These are phyloP conservation scores for Chlorencoelia australis DNA, from an alignment of 2,329 filamentous ascomycete genomes.

Conservation along the genomic window DNA sequence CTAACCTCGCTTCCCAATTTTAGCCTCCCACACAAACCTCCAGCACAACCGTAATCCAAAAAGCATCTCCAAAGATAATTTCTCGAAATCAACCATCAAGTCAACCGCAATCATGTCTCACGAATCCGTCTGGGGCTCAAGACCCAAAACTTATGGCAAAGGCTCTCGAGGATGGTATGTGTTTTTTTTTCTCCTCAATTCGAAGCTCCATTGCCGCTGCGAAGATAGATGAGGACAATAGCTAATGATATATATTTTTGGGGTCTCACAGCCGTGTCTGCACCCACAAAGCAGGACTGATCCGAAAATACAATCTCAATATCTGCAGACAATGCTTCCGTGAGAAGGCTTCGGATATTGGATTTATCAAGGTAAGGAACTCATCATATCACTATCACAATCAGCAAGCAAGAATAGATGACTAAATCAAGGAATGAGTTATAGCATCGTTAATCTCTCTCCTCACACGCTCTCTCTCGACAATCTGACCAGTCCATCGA, in stretches of 20 bases:
- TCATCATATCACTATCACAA: background rate
- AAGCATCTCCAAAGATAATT: too few species aligned
- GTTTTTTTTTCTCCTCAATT: too few species aligned
- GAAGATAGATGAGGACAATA: too few species aligned
- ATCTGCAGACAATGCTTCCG: conserved; percentile 74
- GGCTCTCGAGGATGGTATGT: conserved; percentile 87
- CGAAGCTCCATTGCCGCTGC: too few species aligned
- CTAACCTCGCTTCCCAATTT: too few species aligned
- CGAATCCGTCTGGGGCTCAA: conserved; percentile 99
- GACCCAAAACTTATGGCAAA: conserved; percentile 95
- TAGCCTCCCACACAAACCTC: too few species aligned
- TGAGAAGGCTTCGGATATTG: conserved; percentile 63
- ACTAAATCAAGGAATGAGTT: conserved; percentile 4
- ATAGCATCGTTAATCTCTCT: conserved; percentile 22
- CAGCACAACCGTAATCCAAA: too few species aligned
- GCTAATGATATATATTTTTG: too few species aligned
- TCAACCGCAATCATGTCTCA: conserved; percentile 76
- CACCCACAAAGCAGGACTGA: conserved; percentile 97
- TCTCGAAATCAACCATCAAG: too few species aligned
- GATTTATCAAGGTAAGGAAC: conserved; percentile 55
- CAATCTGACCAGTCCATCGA: conserved; percentile 3
- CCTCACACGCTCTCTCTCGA: too few species aligned
- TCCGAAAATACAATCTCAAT: conserved; percentile 99
- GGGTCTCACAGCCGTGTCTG: conserved; percentile 54
- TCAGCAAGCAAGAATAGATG: background rate